Evolutionary conservation across 2,329 filamentous ascomycete species (phyloP), one percentile per base, ranked within the genome.

Genomic region (Sporothrix humicola): DNA sequence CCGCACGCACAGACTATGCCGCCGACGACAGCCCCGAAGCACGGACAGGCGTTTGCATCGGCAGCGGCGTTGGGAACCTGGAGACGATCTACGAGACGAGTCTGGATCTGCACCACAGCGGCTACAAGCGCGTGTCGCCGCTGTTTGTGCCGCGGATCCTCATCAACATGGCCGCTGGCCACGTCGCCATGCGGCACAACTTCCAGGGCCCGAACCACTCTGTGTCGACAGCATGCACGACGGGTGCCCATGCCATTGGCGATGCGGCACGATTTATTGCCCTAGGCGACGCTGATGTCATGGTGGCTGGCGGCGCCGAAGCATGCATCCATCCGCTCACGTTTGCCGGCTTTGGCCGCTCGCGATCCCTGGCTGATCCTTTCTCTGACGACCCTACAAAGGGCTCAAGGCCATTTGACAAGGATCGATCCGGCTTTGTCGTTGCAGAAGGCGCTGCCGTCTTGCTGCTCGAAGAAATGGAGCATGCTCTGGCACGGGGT

Each of bases 321-420:
- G 94, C 95, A 0, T 99, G 96, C 81, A 95, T 99, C 73, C 95
- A 99, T 80, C 96, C 96, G 10, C 86, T 99, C 59, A 93, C 95
- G 1, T 92, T 98, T 77, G 93, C 95, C 7, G 96, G 95, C 7
- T 99, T 99, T 79, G 92, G 94, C 31, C 88, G 94, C 75, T 94
- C 95, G 0, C 89, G 95, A 74, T 98, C 95, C 71, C 84, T 99
- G 50, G 91, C 74, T 1, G 12, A n/a, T 50, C 15, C 68, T 7
- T 26, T n/a, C 10, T 44, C 66, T 1, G 63, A 54, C 23, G 73
- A 73, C 31, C 65, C 73, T n/a, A 17, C 77, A 84, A 1, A 52
- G 26, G 42, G 84, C 69, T 97, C 94, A 44, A 87, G 96, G 10
- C 96, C 96, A 0, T 99, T 99, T 79, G 96, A 99, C 82, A 85